Conservation (phyloP, 2,329 filamentous ascomycete genomes). For the Polytolypa hystricis region DNA sequence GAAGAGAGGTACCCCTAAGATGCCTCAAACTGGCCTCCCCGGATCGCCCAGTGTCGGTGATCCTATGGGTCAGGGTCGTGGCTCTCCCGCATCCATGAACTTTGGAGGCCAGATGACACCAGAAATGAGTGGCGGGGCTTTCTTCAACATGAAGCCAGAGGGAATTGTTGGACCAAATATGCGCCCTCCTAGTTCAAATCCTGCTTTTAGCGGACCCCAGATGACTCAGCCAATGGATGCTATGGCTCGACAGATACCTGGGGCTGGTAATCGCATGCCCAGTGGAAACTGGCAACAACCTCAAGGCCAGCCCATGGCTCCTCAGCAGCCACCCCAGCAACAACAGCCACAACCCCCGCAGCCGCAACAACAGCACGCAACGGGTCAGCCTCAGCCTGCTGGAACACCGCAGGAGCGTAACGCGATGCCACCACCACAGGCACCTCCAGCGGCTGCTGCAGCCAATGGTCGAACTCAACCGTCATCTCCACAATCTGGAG, state of each 20-base stretch:
- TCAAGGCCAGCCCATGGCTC: constrained; percentile 36
- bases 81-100: constrained; percentile 49
- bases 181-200: constrained; percentile 47
- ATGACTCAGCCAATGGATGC: constrained; percentile 35
- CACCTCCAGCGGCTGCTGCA: constrained; percentile 28
- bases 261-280: constrained; percentile 27
- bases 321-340: constrained; percentile 32
- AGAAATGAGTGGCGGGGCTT: constrained; percentile 30
- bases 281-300: constrained; percentile 31
- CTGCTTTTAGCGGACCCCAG: constrained; percentile 32
- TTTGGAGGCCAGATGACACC: constrained; percentile 41
- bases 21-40: constrained; percentile 45
- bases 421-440: constrained; percentile 40
- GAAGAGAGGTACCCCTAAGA: constrained; percentile 51
- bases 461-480: constrained; percentile 32
- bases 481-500: constrained; percentile 33
- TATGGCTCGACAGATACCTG: constrained; percentile 22
- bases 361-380: constrained; percentile 29
- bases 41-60: constrained; percentile 48
- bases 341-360: constrained; percentile 29
- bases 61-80: constrained; percentile 44
- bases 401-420: constrained; percentile 49
- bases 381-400: constrained; percentile 35
- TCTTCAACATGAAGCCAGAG: constrained; percentile 34
- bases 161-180: constrained; percentile 40